Conservation (phyloP, 2,329 filamentous ascomycete species). For the Trichoderma asperellum region DNA sequence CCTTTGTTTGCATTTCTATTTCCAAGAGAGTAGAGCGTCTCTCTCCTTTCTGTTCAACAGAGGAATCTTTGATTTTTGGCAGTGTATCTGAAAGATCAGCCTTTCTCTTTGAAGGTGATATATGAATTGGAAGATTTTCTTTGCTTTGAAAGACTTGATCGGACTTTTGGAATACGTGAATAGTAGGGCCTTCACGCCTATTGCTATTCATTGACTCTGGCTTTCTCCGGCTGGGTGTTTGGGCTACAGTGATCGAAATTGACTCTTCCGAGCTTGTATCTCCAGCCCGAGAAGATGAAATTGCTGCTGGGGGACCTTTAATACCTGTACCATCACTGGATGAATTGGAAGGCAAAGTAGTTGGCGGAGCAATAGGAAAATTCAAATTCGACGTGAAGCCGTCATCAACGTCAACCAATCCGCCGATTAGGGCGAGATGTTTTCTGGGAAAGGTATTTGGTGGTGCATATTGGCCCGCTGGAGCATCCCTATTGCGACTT, state of each 20-base stretch:
- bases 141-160: neutral
- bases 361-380: neutral
- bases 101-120: constrained; percentile 7
- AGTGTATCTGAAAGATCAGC: neutral
- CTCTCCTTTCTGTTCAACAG: neutral
- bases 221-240: neutral
- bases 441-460: neutral
- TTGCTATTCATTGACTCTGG: neutral
- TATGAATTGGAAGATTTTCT: neutral
- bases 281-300: neutral
- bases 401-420: neutral
- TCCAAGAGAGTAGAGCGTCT: neutral
- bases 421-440: neutral
- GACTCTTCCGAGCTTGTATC: neutral
- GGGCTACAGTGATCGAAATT: constrained; percentile 6
- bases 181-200: neutral
- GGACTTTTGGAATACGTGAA: neutral
- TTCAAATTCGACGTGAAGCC: neutral
- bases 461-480: neutral
- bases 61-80: neutral
- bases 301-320: neutral
- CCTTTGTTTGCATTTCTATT: neutral
- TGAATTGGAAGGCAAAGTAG: neutral
- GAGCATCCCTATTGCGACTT: neutral
- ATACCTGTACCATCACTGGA: neutral